Percentiles rank a stretch among this genome's conserved stretches.
phyloP scores from a whole-genome alignment of 305 asterid species.

The Fraxinus velutina region DNA sequence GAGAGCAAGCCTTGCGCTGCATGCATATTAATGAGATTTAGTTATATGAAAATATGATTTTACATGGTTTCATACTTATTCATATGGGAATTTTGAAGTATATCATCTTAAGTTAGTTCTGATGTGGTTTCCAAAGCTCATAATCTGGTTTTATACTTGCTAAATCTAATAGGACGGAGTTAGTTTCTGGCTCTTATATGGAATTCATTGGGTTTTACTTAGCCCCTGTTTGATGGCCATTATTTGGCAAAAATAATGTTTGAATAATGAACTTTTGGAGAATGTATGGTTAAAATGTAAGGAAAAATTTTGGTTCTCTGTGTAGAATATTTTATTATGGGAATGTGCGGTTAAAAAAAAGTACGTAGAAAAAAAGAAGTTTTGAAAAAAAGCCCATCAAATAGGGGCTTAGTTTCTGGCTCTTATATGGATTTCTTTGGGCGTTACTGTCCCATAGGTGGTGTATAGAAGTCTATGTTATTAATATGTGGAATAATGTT shows the following conservation, averaged over 20 bases:
- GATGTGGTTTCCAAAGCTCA: background rate
- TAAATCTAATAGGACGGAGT: background rate
- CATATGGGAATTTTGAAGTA: background rate
- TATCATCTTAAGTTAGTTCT: background rate
- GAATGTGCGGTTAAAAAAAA: background rate
- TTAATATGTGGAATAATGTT: background rate
- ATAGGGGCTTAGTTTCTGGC: background rate
- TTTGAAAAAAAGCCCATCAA: background rate
- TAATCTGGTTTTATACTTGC: background rate
- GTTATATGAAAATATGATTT: constrained; percentile 8
- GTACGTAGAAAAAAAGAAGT: background rate
- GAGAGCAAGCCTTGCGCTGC: constrained; percentile 91
- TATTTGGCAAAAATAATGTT: background rate
- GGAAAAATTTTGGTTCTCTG: background rate
- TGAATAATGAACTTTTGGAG: background rate
- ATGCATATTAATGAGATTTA: constrained; percentile 27
- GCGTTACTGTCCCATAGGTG: background rate
- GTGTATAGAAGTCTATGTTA: background rate
- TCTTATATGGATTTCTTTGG: background rate
- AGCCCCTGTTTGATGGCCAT: background rate
- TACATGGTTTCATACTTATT: background rate
- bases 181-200: background rate
- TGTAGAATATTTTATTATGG: background rate
- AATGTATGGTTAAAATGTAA: background rate
- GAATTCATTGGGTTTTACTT: background rate